Base-by-base conservation (phyloP, 2,329 filamentous ascomycete species). In the Hymenoscyphus fraxineus region DNA sequence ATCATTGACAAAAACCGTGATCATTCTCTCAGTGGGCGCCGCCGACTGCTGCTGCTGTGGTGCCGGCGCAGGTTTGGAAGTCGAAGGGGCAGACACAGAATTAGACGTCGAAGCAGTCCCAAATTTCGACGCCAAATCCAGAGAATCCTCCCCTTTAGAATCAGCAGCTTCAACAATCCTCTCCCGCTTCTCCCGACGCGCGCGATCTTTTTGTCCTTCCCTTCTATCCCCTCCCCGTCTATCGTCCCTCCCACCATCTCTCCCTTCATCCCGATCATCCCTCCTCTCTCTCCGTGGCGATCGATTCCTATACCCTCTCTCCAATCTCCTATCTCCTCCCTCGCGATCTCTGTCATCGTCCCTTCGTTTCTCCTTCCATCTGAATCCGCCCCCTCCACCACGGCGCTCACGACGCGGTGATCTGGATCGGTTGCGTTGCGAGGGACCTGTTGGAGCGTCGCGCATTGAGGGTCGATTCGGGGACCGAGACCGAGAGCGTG, bases 1-100 rank as follows among this genome's bases (percentile, higher is more conserved):
- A 77, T 98, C 94, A 76, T 98, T 98, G 74, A 98, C 88, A 73
- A 94, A 87, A 19, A 98, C 93, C 60, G 96, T 86, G 70, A 98
- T 97, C 90, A 97, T 96, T 64, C 92, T 89, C 74, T 96, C 90
- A 7, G 79, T 73, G 3, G 67, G 55, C 38, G 66, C 40, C 55
- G 40, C 40, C 6, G 39, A 31, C 19, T 47, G 63, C 47, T 70
- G 65, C 32, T 71, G 69, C 22, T 69, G 60, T 15, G 68, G 60
- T 47, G 72, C 66, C 32, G 56, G 41, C 10, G 47, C 35, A 47
- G 22, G 12, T n/a, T 62, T 57, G 16, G 35, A 12, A 22, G 27
- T 27, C 58, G 54, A 4, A 32, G 64, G 61, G 16, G 63, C 64
- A 10, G 7, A 9, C 1, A n/a, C 15, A 15, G 32, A 19, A 15